phyloP scores from a whole-genome alignment of 306 rosid species.

The Albizia julibrissin region DNA sequence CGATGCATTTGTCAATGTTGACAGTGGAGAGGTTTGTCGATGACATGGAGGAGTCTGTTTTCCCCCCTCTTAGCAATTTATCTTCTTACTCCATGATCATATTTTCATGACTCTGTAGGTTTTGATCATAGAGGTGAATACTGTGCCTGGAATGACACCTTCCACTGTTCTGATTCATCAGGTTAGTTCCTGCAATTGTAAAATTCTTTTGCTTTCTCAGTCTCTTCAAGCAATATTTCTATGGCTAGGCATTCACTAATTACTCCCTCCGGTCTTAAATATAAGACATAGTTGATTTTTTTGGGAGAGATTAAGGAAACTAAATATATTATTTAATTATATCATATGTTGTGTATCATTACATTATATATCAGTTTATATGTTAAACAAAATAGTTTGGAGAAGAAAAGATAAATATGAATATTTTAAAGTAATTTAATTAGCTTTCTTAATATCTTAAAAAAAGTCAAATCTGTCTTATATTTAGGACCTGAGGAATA shows the following conservation, averaged over 20 bases:
- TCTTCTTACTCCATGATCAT: conserved; percentile 29
- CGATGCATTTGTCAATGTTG: conserved; percentile 89
- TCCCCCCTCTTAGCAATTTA: conserved; percentile 17
- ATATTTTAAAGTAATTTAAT: no score
- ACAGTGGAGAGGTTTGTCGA: conserved; percentile 78
- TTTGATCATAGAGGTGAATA: conserved; percentile 87
- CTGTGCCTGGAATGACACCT: conserved; percentile 99
- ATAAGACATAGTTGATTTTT: no score
- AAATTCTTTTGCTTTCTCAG: neutral
- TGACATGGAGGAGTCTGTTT: neutral
- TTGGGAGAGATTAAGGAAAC: no score
- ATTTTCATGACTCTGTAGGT: conserved; percentile 53
- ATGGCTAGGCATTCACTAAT: neutral
- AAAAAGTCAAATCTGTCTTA: no score
- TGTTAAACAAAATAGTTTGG: no score
- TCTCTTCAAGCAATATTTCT: neutral
- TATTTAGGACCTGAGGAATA: no score
- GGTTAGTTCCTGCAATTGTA: conserved; percentile 45
- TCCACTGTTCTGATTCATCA: conserved; percentile 96
- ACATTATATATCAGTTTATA: no score
- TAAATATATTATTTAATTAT: no score
- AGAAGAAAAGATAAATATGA: no score
- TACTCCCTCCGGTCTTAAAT: neutral
- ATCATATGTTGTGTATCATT: no score
- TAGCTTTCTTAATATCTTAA: no score